A percentile compares a stretch with the other conserved stretches of the same genome.
Evolutionary conservation across 495 filamentous ascomycete genomes (phyloP).

Genomic region (Aspergillus cavernicola): DNA sequence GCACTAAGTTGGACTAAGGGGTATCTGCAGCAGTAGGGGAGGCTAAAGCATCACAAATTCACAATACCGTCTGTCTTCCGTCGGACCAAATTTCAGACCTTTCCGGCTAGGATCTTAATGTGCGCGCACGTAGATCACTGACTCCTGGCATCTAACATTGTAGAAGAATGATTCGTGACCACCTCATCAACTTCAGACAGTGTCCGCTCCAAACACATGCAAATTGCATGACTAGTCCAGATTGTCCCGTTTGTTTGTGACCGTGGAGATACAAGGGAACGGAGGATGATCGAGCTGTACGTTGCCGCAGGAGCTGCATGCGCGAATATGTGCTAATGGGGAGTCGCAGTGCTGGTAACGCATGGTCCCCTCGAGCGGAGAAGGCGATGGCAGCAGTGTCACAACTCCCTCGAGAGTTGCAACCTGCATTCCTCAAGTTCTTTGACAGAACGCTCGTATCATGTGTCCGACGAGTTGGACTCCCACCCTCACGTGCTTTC

Average conservation of each 20-base stretch:
- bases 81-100: background rate
- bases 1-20: slow-evolving; percentile 4
- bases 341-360: background rate
- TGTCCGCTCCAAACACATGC: slow-evolving; percentile 3
- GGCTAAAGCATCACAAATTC: slow-evolving; percentile 1
- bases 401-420: background rate
- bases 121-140: slow-evolving; percentile 6
- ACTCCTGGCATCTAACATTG: background rate
- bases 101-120: background rate
- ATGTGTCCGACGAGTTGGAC: too few relatives aligned
- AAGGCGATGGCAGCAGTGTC: background rate
- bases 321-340: background rate
- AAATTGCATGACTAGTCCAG: background rate
- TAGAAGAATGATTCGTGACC: background rate
- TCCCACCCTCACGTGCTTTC: background rate
- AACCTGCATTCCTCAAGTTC: too few relatives aligned
- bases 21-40: slow-evolving; percentile 1
- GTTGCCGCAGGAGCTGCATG: slow-evolving; percentile 6
- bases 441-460: too few relatives aligned
- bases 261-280: background rate
- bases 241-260: background rate
- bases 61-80: background rate
- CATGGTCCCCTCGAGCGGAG: background rate
- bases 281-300: slow-evolving; percentile 4
- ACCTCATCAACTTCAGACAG: slow-evolving; percentile 8